Evolutionary conservation across 495 filamentous ascomycete species (phyloP).

Genomic region (Sordaria brevicollis): DNA sequence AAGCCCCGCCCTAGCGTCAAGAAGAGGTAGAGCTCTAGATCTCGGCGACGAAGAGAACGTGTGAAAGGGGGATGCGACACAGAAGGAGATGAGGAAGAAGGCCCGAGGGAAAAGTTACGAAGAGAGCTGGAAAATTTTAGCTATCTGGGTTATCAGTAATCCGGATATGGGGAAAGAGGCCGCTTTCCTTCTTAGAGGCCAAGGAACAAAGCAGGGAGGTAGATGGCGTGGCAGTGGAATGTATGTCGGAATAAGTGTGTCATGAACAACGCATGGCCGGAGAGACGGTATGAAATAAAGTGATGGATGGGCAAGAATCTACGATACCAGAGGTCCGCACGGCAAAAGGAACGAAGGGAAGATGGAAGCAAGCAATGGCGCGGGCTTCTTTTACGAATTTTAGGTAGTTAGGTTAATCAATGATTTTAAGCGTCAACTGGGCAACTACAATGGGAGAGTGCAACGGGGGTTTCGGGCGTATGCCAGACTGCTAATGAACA

Average conservation of each 20-base stretch:
- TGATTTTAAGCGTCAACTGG: neutral
- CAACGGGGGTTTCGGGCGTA: too few species aligned
- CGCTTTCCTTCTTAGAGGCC: neutral
- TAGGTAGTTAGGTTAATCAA: neutral
- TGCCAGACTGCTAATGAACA: too few species aligned
- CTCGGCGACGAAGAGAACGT: neutral
- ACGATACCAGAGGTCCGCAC: neutral
- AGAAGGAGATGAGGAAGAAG: neutral
- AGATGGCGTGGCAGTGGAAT: too few species aligned
- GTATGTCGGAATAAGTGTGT: neutral
- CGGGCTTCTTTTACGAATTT: neutral
- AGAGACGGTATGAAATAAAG: neutral
- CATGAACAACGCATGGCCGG: neutral
- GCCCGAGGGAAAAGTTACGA: neutral
- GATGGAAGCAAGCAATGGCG: neutral
- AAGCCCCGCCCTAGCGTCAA: conserved; percentile 30
- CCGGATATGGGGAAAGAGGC: neutral
- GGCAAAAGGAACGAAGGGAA: neutral
- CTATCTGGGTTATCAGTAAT: neutral
- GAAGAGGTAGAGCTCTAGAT: conserved; percentile 26
- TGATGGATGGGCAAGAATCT: neutral
- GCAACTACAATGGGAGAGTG: too few species aligned
- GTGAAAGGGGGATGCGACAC: neutral
- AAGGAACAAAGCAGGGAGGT: neutral
- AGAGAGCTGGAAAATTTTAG: neutral